A percentile compares a stretch with the other conserved stretches of the same genome.
These are phyloP conservation scores for Wickerhamomyces bisporus DNA, from an alignment of 805 yeast species.

Conservation along the genomic window DNA sequence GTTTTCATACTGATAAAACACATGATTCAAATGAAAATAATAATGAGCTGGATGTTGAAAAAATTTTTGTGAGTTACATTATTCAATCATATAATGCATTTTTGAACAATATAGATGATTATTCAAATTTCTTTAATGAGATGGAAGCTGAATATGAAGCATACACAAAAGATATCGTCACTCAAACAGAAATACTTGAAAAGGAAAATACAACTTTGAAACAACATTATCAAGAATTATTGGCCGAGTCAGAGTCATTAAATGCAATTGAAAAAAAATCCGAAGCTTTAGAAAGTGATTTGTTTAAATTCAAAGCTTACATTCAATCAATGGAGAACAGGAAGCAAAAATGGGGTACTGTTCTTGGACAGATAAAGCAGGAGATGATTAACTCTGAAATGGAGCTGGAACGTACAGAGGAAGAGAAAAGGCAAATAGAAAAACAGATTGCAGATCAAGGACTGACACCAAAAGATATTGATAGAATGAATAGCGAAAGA, in stretches of 20 bases:
- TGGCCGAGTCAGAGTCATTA: constrained; percentile 40
- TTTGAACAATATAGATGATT: constrained; percentile 61
- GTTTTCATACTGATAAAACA: constrained; percentile 16
- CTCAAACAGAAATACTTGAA: constrained; percentile 38
- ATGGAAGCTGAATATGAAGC: constrained; percentile 51
- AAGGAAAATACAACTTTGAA: constrained; percentile 36
- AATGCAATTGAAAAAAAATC: constrained; percentile 51
- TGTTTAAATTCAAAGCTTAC: constrained; percentile 65
- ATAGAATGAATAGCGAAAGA: constrained; percentile 55
- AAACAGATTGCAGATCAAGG: constrained; percentile 47
- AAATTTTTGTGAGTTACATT: constrained; percentile 54
- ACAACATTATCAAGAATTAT: constrained; percentile 35
- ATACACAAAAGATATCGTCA: constrained; percentile 43
- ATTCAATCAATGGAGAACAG: constrained; percentile 62
- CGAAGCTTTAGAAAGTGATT: constrained; percentile 64
- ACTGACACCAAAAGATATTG: constrained; percentile 57
- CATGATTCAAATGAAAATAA: constrained; percentile 25
- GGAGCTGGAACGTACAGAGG: constrained; percentile 37
- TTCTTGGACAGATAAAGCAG: constrained; percentile 48
- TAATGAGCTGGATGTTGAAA: constrained; percentile 32
- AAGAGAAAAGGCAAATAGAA: constrained; percentile 37
- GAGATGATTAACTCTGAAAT: constrained; percentile 45
- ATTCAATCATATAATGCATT: constrained; percentile 64
- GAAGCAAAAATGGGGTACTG: constrained; percentile 57
- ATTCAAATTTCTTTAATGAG: constrained; percentile 45